Base-by-base conservation (phyloP, 106 monocot genomes). In the Narthecium ossifragum region DNA sequence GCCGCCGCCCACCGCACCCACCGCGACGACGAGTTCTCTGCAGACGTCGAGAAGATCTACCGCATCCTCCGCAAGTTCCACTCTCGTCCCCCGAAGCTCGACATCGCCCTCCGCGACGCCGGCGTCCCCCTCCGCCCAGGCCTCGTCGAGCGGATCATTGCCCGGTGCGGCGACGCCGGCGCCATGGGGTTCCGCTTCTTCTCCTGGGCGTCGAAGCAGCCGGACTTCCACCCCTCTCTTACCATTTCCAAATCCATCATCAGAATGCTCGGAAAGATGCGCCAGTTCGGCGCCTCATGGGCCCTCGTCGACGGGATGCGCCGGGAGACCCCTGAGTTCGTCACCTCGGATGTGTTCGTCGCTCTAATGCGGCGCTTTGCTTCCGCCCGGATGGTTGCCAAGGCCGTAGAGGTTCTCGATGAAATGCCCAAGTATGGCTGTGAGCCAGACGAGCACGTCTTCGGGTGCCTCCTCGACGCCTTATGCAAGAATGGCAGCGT, bases 391-490 rank as follows among this genome's bases (percentile, higher is more conserved):
- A 73, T 96, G 61, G 71, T 78, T 26, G 32, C 59, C 29, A 75
- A 80, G 37, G 86, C 90, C 23, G 26, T 90, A 49, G 53, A 80
- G 31, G 64, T 96, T 64, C 90, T 96, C 62, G 83, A 90, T 30
- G 81, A 81, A 75, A 90, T 84, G 80, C 82, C 85, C 41, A 37
- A 55, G 3, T 73, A 65, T 54, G 88, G 78, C 7, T 51, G 53
- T 54, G 40, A 56, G 20, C 68, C 81, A 30, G 81, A 96, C 43
- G 73, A 64, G 24, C 41, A 76, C 48, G 71, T 84, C 33, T 90
- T 90, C 48, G 67, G 73, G 26, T 86, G 78, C 73, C 74, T 96
- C 2, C 73, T 96, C 6, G 96, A 96, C 63, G 83, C 96, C n/a
- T 81, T 96, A 22, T 66, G 75, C 69, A 96, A 96, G 75, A 77